phyloP scores from a whole-genome alignment of 83 land plant genomes.

The Picea abies region DNA sequence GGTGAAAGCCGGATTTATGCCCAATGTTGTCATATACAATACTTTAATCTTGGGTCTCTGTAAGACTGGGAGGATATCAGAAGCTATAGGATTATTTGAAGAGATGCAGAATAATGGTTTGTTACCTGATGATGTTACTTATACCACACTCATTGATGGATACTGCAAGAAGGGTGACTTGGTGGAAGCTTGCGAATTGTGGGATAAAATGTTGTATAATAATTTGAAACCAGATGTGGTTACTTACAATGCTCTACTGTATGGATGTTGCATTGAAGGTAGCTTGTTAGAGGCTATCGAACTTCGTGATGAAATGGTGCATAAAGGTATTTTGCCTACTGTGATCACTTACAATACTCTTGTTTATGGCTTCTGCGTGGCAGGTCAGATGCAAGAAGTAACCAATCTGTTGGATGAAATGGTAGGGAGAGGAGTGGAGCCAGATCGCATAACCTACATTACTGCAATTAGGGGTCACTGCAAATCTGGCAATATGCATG shows the following conservation, averaged over 20 bases:
- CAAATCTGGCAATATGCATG: slow-evolving; percentile 33
- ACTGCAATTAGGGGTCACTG: slow-evolving; percentile 43
- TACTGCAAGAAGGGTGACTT: slow-evolving; percentile 43
- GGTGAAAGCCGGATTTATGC: slow-evolving; percentile 39
- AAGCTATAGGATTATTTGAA: slow-evolving; percentile 25
- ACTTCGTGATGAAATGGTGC: slow-evolving; percentile 45
- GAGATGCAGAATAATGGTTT: slow-evolving; percentile 32
- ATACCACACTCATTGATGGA: slow-evolving; percentile 52
- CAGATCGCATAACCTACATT: slow-evolving; percentile 56
- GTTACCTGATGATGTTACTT: slow-evolving; percentile 48
- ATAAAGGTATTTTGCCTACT: slow-evolving; percentile 38
- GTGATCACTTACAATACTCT: slow-evolving; percentile 62
- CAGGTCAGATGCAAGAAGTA: slow-evolving; percentile 47
- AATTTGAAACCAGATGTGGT: slow-evolving; percentile 35
- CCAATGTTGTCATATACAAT: slow-evolving; percentile 49
- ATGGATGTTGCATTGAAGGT: slow-evolving; percentile 49
- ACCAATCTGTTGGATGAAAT: slow-evolving; percentile 35
- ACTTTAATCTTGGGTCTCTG: slow-evolving; percentile 61
- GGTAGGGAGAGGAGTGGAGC: slow-evolving; percentile 30
- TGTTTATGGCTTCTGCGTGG: slow-evolving; percentile 57
- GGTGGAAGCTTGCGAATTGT: slow-evolving; percentile 40
- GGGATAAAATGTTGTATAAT: slow-evolving; percentile 45
- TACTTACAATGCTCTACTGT: slow-evolving; percentile 56
- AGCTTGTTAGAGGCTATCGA: slow-evolving; percentile 49
- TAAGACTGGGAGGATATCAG: slow-evolving; percentile 37